Conservation (phyloP, 352 stramenopile species). For the Phytophthora citricola region DNA sequence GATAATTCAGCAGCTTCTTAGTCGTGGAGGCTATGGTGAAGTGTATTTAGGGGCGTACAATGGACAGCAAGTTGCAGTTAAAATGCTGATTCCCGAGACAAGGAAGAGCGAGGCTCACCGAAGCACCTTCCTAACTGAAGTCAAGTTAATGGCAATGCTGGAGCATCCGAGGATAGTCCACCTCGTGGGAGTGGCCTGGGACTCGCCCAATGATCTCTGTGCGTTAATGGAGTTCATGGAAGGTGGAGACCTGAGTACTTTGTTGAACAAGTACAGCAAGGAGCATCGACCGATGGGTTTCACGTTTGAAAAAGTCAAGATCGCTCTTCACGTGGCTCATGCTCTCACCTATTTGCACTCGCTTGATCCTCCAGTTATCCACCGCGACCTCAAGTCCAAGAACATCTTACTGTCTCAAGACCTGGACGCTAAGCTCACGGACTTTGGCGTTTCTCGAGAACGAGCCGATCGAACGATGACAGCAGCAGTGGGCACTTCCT, state of each 20-base stretch:
- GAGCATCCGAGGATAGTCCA: neutral
- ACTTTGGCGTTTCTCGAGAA: constrained; percentile 51
- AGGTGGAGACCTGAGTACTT: constrained; percentile 33
- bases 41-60: constrained; percentile 22
- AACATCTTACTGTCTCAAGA: constrained; percentile 34
- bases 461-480: constrained; percentile 37
- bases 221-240: constrained; percentile 43
- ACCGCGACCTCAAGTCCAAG: constrained; percentile 34
- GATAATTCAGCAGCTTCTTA: constrained; percentile 20
- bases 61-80: constrained; percentile 27
- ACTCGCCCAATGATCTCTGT: neutral
- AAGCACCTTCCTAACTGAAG: constrained; percentile 28
- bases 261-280: constrained; percentile 17
- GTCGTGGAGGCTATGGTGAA: constrained; percentile 30
- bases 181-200: neutral
- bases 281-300: constrained; percentile 20
- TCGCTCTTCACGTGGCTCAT: constrained; percentile 37
- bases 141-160: constrained; percentile 16
- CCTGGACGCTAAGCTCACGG: constrained; percentile 42
- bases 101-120: constrained; percentile 6
- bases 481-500: constrained; percentile 32
- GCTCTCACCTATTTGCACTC: constrained; percentile 46
- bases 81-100: constrained; percentile 21
- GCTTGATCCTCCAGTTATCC: constrained; percentile 24
- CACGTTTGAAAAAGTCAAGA: constrained; percentile 40